Conservation (phyloP, 768 basidiomycete genomes). For the Phanerodontia chrysosporium region DNA sequence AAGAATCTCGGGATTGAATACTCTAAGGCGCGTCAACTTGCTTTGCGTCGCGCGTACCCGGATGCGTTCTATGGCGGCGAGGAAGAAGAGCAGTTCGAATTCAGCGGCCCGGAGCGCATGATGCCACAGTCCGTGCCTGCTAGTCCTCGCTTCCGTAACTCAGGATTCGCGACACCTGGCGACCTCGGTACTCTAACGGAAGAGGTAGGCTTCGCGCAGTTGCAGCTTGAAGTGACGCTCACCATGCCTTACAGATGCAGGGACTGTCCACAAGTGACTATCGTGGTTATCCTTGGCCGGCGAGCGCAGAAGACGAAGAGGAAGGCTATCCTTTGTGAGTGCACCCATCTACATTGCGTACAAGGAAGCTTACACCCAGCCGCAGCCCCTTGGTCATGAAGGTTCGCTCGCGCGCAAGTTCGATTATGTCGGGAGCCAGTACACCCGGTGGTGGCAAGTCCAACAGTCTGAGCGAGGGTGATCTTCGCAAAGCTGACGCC, state of each 20-base stretch:
- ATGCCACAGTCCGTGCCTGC: slow-evolving; percentile 78
- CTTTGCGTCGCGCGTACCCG: slow-evolving; percentile 90
- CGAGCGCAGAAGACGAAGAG: slow-evolving; percentile 73
- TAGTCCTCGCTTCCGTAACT: slow-evolving; percentile 71
- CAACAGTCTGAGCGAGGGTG: slow-evolving; percentile 81
- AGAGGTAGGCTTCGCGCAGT: slow-evolving; percentile 43
- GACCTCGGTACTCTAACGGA: slow-evolving; percentile 89
- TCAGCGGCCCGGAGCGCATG: slow-evolving; percentile 65
- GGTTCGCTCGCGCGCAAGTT: slow-evolving; percentile 77
- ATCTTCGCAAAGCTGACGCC: slow-evolving; percentile 83
- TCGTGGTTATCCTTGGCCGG: slow-evolving; percentile 61
- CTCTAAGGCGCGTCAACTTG: slow-evolving; percentile 89
- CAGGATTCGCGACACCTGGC: slow-evolving; percentile 86
- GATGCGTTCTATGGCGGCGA: slow-evolving; percentile 77
- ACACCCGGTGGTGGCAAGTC: slow-evolving; percentile 85
- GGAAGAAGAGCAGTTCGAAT: slow-evolving; percentile 51
- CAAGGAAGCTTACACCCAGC: slow-evolving; percentile 10
- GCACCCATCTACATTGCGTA: slow-evolving; percentile 6
- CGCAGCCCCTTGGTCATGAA: slow-evolving; percentile 85
- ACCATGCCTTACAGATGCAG: slow-evolving; percentile 67
- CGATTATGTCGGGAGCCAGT: slow-evolving; percentile 69
- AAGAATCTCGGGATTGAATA: slow-evolving; percentile 98
- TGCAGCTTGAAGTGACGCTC: background rate
- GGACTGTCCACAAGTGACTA: slow-evolving; percentile 83
- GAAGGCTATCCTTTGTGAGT: slow-evolving; percentile 87